A percentile compares a stretch with the other conserved stretches of the same genome.
phyloP scores from a whole-genome alignment of 345 rosid genomes.

The Populus simonii region DNA sequence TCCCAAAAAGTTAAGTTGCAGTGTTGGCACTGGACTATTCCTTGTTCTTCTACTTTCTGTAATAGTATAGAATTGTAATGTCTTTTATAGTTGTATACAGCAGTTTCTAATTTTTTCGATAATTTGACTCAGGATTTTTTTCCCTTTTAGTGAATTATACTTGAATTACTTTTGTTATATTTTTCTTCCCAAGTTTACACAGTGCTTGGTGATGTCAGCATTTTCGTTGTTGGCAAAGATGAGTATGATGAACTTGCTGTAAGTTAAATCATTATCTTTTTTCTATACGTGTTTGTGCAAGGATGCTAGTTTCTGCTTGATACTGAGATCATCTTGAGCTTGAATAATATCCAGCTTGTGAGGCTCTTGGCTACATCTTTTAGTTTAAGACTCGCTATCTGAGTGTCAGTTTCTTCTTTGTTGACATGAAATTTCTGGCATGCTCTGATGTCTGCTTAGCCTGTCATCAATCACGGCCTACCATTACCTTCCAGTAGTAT shows the following conservation, averaged over 20 bases:
- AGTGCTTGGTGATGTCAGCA: slow-evolving; percentile 86
- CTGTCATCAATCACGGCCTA: not conserved
- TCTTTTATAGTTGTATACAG: not conserved
- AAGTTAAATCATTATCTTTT: slow-evolving; percentile 31
- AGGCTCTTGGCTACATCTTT: slow-evolving; percentile 4
- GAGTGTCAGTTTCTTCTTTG: not conserved
- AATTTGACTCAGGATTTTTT: not conserved
- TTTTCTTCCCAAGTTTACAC: slow-evolving; percentile 63
- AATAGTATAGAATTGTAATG: too few relatives aligned
- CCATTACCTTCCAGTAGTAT: not conserved
- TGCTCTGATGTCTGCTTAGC: not conserved
- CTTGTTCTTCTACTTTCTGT: not conserved
- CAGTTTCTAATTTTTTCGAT: not conserved
- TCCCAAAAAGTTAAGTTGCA: not conserved
- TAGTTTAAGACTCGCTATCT: not conserved
- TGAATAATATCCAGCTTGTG: not conserved
- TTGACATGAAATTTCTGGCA: not conserved
- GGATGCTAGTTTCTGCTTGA: not conserved
- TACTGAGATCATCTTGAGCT: not conserved
- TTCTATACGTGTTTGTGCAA: slow-evolving; percentile 7
- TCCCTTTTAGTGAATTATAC: not conserved
- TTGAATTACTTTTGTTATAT: not conserved
- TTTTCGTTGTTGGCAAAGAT: slow-evolving; percentile 89
- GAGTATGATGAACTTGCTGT: slow-evolving; percentile 99
- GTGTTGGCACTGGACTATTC: not conserved